A percentile compares a stretch with the other conserved stretches of the same genome.
Conservation (phyloP, 2,329 filamentous ascomycete genomes). For the Didymella pinodella region DNA sequence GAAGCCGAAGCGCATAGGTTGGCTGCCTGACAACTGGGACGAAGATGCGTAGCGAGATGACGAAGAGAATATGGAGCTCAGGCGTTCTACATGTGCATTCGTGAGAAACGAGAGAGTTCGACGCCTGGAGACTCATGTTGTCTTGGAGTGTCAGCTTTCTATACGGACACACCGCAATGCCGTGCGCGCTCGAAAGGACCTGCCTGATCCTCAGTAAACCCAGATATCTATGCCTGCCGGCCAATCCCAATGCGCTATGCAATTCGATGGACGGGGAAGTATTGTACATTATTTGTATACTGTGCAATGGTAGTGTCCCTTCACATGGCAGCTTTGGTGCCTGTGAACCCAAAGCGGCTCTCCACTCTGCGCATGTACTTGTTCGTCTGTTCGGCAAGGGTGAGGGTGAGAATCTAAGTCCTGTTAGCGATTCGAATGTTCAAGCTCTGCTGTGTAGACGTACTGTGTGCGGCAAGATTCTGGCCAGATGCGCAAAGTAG, state of each 20-base stretch:
- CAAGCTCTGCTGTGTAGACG: slow-evolving; percentile 28
- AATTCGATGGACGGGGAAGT: slow-evolving; percentile 5
- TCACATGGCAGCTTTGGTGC: slow-evolving; percentile 9
- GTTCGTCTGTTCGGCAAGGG: slow-evolving; percentile 94
- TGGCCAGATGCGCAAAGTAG: slow-evolving; percentile 90
- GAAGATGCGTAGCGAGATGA: slow-evolving; percentile 24
- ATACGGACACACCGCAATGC: not conserved
- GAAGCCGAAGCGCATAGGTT: slow-evolving; percentile 45
- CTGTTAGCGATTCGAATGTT: slow-evolving; percentile 26
- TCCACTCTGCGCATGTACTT: slow-evolving; percentile 87
- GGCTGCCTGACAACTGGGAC: slow-evolving; percentile 37
- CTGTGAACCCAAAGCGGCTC: slow-evolving; percentile 58
- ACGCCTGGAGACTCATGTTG: not conserved
- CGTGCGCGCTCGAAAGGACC: not conserved
- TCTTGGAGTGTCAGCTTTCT: not conserved
- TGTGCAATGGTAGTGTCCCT: not conserved
- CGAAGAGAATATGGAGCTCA: not conserved
- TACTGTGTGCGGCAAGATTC: slow-evolving; percentile 91
- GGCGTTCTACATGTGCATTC: not conserved
- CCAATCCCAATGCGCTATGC: slow-evolving; percentile 10
- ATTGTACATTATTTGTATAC: slow-evolving; percentile 15
- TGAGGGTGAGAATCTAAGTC: slow-evolving; percentile 81
- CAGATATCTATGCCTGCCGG: not conserved
- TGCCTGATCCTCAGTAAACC: not conserved
- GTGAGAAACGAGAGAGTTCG: not conserved